Conservation (phyloP, 257 asterid genomes). For the Thymus quinquecostatus region DNA sequence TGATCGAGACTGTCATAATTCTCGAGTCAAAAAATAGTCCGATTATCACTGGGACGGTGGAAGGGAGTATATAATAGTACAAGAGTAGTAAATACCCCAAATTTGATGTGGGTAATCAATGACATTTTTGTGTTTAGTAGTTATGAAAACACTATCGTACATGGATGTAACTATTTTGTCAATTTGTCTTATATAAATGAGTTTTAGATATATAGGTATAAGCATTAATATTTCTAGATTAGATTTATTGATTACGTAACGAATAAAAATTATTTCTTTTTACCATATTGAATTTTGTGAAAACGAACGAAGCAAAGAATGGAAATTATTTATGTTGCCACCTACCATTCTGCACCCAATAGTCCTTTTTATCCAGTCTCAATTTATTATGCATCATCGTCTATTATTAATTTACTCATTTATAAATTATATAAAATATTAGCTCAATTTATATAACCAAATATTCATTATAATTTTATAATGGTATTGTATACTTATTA, state of each 20-base stretch:
- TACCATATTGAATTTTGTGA: neutral
- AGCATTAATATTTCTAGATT: neutral
- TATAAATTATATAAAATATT: neutral
- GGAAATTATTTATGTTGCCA: constrained; percentile 3
- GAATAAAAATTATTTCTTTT: neutral
- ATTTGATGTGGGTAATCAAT: neutral
- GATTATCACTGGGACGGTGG: too few species aligned
- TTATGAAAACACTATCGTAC: neutral
- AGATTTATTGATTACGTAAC: neutral
- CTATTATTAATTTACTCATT: neutral
- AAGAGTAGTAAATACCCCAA: neutral
- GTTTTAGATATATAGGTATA: neutral
- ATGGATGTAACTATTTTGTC: neutral
- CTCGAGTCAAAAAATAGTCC: too few species aligned
- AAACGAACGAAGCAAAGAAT: neutral
- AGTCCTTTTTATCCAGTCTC: neutral
- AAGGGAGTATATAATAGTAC: too few species aligned
- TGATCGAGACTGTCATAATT: too few species aligned
- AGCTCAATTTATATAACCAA: neutral
- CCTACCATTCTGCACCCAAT: neutral
- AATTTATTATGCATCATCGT: neutral
- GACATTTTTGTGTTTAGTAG: neutral
- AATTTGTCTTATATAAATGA: neutral
- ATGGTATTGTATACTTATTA: too few species aligned
- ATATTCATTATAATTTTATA: neutral